Percentiles rank a stretch among this genome's conserved stretches.
These are phyloP conservation scores for Sporothrix schenckii DNA, from an alignment of 2,329 filamentous ascomycete genomes.

Conservation along the genomic window DNA sequence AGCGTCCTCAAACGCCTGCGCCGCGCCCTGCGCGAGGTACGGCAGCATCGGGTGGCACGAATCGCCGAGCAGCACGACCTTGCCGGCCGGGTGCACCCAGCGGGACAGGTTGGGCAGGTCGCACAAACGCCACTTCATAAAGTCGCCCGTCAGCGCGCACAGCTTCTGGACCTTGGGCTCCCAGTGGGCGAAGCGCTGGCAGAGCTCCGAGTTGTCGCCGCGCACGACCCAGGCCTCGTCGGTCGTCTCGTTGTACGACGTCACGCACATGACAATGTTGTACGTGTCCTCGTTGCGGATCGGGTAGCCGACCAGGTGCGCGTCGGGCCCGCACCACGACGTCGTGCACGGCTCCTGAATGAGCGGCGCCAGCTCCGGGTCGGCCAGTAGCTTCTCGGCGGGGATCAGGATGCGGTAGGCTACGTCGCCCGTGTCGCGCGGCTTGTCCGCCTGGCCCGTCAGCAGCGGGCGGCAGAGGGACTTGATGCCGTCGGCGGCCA, in stretches of 20 bases:
- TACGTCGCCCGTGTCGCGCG: constrained; percentile 43
- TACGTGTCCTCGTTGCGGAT: constrained; percentile 41
- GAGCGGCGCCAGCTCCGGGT: constrained; percentile 39
- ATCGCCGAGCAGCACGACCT: constrained; percentile 49
- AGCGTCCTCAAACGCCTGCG: constrained; percentile 50
- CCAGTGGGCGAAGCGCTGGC: constrained; percentile 44
- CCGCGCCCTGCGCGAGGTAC: constrained; percentile 52
- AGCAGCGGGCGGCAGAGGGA: constrained; percentile 39
- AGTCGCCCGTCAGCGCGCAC: constrained; percentile 44
- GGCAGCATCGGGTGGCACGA: constrained; percentile 53
- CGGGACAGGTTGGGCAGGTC: constrained; percentile 46
- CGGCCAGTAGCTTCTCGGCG: constrained; percentile 39
- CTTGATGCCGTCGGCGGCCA: constrained; percentile 41
- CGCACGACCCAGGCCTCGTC: constrained; percentile 38
- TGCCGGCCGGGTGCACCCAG: constrained; percentile 49
- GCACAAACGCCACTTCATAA: constrained; percentile 52
- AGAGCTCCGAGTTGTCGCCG: constrained; percentile 44
- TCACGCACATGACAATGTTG: constrained; percentile 42
- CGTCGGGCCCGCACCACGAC: constrained; percentile 43
- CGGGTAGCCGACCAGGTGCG: constrained; percentile 43
- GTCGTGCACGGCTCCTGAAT: constrained; percentile 40
- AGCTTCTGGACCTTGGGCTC: constrained; percentile 44
- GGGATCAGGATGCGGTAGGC: constrained; percentile 44
- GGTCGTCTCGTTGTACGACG: constrained; percentile 31
- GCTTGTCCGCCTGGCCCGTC: constrained; percentile 37